phyloP scores from a whole-genome alignment of 176 grass and related monocot species.

The barley (Hordeum vulgare) region DNA sequence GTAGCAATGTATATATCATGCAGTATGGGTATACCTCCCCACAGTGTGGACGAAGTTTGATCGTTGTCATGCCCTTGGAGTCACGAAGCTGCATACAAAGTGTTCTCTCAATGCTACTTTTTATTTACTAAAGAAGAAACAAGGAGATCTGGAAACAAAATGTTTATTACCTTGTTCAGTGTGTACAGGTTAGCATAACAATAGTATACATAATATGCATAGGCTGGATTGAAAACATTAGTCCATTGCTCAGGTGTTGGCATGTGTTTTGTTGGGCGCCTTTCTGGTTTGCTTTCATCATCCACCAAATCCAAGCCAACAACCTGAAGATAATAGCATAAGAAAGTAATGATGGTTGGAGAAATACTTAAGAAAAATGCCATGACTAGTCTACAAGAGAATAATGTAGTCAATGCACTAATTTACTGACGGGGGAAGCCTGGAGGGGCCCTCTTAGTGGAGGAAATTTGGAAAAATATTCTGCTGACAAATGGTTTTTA shows the following conservation, averaged over 20 bases:
- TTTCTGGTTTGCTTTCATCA: slow-evolving; percentile 99
- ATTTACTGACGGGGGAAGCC: background rate
- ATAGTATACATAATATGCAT: slow-evolving; percentile 94
- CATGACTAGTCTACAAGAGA: background rate
- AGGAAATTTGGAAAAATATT: background rate
- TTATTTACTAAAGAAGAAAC: background rate
- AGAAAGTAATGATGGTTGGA: background rate
- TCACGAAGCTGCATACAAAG: slow-evolving; percentile 60
- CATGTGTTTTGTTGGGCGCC: slow-evolving; percentile 93
- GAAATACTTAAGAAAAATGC: background rate
- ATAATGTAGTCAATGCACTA: background rate
- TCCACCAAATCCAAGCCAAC: slow-evolving; percentile 97
- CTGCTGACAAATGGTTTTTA: background rate
- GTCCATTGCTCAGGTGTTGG: slow-evolving; percentile 84
- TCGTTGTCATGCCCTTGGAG: slow-evolving; percentile 83
- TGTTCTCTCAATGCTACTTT: background rate
- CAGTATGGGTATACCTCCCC: slow-evolving; percentile 59
- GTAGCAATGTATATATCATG: background rate
- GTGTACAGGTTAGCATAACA: slow-evolving; percentile 90
- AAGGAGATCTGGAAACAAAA: background rate
- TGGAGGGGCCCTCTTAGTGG: background rate
- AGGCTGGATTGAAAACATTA: slow-evolving; percentile 92
- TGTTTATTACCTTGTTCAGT: slow-evolving; percentile 67
- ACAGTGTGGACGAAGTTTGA: slow-evolving; percentile 92
- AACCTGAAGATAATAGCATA: slow-evolving; percentile 43